Base-by-base conservation (phyloP, 495 filamentous ascomycete species). In the Hypoxylon intermedium region DNA sequence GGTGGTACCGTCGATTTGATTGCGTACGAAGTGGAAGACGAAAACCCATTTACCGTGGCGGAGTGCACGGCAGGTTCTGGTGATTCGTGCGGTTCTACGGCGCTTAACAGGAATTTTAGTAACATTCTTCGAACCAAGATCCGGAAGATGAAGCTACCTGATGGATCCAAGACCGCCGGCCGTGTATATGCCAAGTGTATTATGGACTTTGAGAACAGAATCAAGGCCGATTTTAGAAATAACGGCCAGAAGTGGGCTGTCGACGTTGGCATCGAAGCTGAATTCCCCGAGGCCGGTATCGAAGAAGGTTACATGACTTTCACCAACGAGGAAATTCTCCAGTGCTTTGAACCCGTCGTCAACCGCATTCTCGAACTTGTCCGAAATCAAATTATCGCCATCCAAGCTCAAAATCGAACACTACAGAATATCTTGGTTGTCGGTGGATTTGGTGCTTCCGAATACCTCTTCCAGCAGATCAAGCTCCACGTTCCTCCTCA, bases 231-330 rank as follows among this genome's bases (percentile, higher is more conserved):
- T 74, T 90, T 90, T 80, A 79, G 87, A n/a, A 90, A 90, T 73
- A 90, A 90, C 70, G 85, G 85, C 26, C 87, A 89, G 69, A 89
- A 89, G 69, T 90, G 87, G 87, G 87, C 87, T 31, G 87, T 90
- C 18, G 87, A 90, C 65, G 87, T 89, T 21, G 87, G 87, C 70
- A 90, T 90, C 63, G 87, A 90, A 73, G 87, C 87, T 50, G 87
- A 90, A 67, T 90, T 87, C 72, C 87, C 87, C 60, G 87, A 90
- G 69, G 87, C 87, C 21, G 87, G 87, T 53, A 90, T 90, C 52
- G 87, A 89, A 68, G 87, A 90, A 67, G 87, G 87, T 18, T 90
- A 89, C 78, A 90, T 90, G 87, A 89, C 87, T n/a, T 90, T 90
- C 65, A 90, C 86, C 23, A 89, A 90, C 70, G 87, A 90, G 74